Evolutionary conservation across 768 basidiomycete genomes (phyloP).

Genomic region (Gelatoporia subvermispora): DNA sequence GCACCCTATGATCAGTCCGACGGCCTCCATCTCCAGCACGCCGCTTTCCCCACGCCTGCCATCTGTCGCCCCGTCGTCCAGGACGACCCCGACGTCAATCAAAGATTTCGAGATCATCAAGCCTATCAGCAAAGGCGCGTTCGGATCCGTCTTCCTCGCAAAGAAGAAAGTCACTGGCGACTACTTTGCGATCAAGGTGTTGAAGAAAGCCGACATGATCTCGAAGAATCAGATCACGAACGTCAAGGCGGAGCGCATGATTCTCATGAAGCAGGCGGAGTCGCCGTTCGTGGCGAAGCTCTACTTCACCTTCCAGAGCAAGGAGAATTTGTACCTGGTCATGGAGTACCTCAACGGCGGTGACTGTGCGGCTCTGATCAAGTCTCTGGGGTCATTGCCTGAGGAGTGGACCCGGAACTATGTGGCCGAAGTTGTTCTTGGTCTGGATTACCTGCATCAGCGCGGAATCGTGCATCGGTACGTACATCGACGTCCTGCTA

Average conservation of each 20-base stretch:
- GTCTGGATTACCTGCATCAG: constrained; percentile 94
- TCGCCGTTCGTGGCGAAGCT: constrained; percentile 97
- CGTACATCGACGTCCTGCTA: constrained; percentile 20
- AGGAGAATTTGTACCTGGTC: constrained; percentile 96
- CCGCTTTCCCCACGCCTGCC: constrained; percentile 88
- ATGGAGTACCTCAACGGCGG: constrained; percentile 99
- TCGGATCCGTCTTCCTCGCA: constrained; percentile 96
- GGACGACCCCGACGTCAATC: constrained; percentile 85
- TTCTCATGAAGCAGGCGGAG: constrained; percentile 98
- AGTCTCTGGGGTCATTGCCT: constrained; percentile 85
- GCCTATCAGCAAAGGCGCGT: constrained; percentile 97
- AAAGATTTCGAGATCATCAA: constrained; percentile 99
- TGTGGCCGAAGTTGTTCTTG: constrained; percentile 92
- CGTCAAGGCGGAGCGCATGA: constrained; percentile 99
- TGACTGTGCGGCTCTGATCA: constrained; percentile 95
- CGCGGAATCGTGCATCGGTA: constrained; percentile 96
- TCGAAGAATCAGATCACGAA: constrained; percentile 99
- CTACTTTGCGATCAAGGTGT: constrained; percentile 99
- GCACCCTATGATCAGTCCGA: constrained; percentile 57
- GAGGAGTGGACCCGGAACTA: constrained; percentile 98
- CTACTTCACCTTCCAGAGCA: constrained; percentile 99
- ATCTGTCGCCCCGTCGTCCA: constrained; percentile 68
- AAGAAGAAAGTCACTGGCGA: constrained; percentile 98
- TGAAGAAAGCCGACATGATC: constrained; percentile 99
- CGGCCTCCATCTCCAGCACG: constrained; percentile 29